Evolutionary conservation across 1,284 basidiomycete genomes (phyloP).

Genomic region (Xanthoconium separans): DNA sequence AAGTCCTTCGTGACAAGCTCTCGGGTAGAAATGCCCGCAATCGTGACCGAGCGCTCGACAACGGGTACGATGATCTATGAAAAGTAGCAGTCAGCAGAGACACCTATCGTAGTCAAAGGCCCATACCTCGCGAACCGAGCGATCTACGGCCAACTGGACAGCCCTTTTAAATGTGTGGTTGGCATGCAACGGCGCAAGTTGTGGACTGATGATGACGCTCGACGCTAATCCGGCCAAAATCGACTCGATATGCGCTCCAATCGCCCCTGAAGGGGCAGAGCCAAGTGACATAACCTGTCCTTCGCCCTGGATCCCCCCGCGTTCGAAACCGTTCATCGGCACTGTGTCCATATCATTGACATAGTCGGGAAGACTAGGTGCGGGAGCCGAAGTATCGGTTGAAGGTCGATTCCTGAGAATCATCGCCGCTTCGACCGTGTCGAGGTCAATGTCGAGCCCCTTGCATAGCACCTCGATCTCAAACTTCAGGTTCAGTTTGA

Average conservation of each 20-base stretch:
- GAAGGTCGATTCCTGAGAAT: conserved; percentile 74
- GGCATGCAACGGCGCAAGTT: conserved; percentile 68
- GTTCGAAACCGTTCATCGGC: conserved; percentile 67
- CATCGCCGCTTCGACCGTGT: conserved; percentile 81
- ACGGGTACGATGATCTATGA: conserved; percentile 91
- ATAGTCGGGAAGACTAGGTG: conserved; percentile 67
- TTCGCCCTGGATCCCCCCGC: conserved; percentile 47
- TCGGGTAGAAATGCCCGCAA: conserved; percentile 96
- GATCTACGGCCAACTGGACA: conserved; percentile 89
- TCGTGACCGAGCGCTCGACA: conserved; percentile 98
- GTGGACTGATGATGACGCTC: conserved; percentile 78
- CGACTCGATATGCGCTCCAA: conserved; percentile 72
- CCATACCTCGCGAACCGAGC: conserved; percentile 88
- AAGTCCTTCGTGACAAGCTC: conserved; percentile 98
- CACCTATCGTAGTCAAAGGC: neutral
- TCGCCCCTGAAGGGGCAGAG: conserved; percentile 55
- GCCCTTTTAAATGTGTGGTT: conserved; percentile 90
- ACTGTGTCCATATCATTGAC: conserved; percentile 68
- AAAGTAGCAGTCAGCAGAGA: neutral
- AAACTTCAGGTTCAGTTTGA: conserved; percentile 97
- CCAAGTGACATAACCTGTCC: conserved; percentile 61
- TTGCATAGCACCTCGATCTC: conserved; percentile 99
- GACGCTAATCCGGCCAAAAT: conserved; percentile 76
- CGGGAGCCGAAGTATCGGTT: conserved; percentile 45
- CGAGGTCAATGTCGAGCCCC: conserved; percentile 85